phyloP scores from a whole-genome alignment of 257 asterid species.

The Ilex aquifolium region DNA sequence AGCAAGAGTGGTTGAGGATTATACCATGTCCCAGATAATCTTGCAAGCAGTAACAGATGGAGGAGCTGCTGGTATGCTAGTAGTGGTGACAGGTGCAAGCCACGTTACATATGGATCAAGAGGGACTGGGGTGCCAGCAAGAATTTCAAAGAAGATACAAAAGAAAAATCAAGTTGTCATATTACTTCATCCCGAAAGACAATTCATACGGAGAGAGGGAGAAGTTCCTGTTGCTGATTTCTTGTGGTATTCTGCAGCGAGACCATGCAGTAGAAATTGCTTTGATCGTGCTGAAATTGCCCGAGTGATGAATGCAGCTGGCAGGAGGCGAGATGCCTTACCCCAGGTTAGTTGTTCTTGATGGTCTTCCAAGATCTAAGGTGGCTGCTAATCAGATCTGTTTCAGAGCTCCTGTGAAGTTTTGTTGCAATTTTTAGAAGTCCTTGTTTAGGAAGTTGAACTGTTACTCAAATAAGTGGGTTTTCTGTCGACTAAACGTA shows the following conservation, averaged over 20 bases:
- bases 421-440: conserved; percentile 1
- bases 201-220: conserved; percentile 77
- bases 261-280: conserved; percentile 91
- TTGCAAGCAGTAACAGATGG: conserved; percentile 58
- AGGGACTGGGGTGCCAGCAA: conserved; percentile 89
- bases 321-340: conserved; percentile 84
- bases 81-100: conserved; percentile 88
- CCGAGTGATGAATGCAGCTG: conserved; percentile 97
- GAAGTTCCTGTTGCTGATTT: conserved; percentile 93
- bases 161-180: conserved; percentile 74
- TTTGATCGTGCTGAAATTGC: conserved; percentile 99
- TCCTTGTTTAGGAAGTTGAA: too few relatives aligned
- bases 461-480: too few relatives aligned
- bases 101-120: conserved; percentile 77
- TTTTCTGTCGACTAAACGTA: too few relatives aligned
- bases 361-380: conserved; percentile 1
- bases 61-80: conserved; percentile 63
- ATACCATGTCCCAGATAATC: conserved; percentile 77
- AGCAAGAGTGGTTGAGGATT: conserved; percentile 85
- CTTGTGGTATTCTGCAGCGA: conserved; percentile 95
- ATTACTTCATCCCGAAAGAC: conserved; percentile 82
- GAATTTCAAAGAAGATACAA: conserved; percentile 67
- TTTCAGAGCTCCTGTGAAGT: neutral
- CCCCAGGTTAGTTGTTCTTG: conserved; percentile 65
- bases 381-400: neutral